Base-by-base conservation (phyloP, 1,284 basidiomycete species). In the Cystobasidium slooffiae region DNA sequence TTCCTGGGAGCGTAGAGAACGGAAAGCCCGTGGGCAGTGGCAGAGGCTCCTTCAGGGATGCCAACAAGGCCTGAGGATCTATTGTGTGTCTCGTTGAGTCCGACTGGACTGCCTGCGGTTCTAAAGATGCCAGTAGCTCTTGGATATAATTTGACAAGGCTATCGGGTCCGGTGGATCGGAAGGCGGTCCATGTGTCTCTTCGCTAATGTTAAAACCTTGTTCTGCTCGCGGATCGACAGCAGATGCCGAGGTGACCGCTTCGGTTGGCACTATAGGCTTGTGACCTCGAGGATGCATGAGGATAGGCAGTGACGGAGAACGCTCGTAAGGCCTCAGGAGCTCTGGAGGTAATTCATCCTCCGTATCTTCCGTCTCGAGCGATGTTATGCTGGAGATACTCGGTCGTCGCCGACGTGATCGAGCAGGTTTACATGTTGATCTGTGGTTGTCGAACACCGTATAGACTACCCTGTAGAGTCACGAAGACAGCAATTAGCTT, bases 341-440 rank as follows among this genome's bases (percentile, higher is more conserved):
- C 52, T 68, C 65, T 12, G 51, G 65, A 10, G 65, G 65, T 37
- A 68, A 16, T 22, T 56, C 65, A 52, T 55, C 51, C 18, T 68
- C 52, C 6, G 65, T 68, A 16, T 68, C 7, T 16, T 68, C 51
- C 22, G 65, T 55, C 24, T 68, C 65, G 12, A 55, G 24, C 7
- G 61, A 64, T 18, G 69, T 16, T 6, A 72, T 58, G n/a, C 58
- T 72, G 6, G 69, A 72, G 9, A 72, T 41, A 59, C 69, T 72
- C 8, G 56, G 61, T 55, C 62, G 14, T 9, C 69, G 51, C 6
- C 53, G 69, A 24, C 53, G 58, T 56, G 47, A 46, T 53, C 69
- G 59, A 9, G 53, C 39, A 9, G 69, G 56, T n/a, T 59, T 56
- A 41, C 69, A 72, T 2, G 56, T 64, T 31, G 46, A 43, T 24